Conservation (phyloP, 2,329 filamentous ascomycete species). For the Thyridium curvatum region DNA sequence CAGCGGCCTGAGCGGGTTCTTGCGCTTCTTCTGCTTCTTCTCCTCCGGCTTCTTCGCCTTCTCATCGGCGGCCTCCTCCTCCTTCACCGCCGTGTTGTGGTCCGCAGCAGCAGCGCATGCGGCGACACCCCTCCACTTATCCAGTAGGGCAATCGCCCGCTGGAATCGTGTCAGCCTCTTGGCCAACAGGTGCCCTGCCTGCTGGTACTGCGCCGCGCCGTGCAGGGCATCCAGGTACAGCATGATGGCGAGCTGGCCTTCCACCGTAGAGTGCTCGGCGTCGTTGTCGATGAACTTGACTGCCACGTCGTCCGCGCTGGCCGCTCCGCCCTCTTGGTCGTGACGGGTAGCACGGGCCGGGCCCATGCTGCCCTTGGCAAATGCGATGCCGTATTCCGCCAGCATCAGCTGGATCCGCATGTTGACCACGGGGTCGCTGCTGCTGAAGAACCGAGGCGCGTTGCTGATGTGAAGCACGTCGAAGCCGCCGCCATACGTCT, state of each 20-base stretch:
- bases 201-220: slow-evolving; percentile 18
- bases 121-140: slow-evolving; percentile 21
- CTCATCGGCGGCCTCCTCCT: slow-evolving; percentile 1
- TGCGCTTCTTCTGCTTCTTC: not conserved
- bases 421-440: slow-evolving; percentile 40
- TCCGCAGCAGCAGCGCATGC: not conserved
- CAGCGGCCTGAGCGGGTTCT: slow-evolving; percentile 14
- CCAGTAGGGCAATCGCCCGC: slow-evolving; percentile 27
- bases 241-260: slow-evolving; percentile 48
- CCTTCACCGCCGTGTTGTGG: not conserved
- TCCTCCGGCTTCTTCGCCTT: slow-evolving; percentile 1
- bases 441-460: slow-evolving; percentile 44
- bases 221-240: slow-evolving; percentile 54
- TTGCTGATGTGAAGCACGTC: slow-evolving; percentile 68
- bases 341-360: slow-evolving; percentile 6
- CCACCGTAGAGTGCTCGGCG: slow-evolving; percentile 33
- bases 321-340: slow-evolving; percentile 5
- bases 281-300: slow-evolving; percentile 54
- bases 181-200: slow-evolving; percentile 22
- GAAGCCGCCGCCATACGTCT: slow-evolving; percentile 71
- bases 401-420: slow-evolving; percentile 44
- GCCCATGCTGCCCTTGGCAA: slow-evolving; percentile 37
- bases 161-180: slow-evolving; percentile 34
- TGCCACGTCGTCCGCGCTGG: slow-evolving; percentile 11
- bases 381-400: slow-evolving; percentile 37